Conservation (phyloP, 192 early-diverging fungal species). For the Podila horticola region DNA sequence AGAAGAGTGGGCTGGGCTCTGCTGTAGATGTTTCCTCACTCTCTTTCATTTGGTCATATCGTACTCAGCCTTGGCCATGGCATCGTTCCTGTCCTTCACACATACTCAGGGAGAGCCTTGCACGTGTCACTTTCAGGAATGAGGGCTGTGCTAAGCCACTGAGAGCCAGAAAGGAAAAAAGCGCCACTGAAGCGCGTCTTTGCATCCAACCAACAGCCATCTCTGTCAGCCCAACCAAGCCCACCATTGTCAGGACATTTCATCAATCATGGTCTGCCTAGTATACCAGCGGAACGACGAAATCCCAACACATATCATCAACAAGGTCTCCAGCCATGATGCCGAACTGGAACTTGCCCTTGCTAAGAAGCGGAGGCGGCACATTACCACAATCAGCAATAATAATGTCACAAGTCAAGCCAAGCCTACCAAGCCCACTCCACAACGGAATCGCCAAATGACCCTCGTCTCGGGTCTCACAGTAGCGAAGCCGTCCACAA, state of each 20-base stretch:
- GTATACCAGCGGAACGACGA: constrained; percentile 52
- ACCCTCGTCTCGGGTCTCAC: too few species aligned
- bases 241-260: background rate
- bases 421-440: background rate
- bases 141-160: too few species aligned
- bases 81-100: too few species aligned
- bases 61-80: background rate
- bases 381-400: background rate
- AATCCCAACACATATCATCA: constrained; percentile 56
- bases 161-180: too few species aligned
- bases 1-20: too few species aligned
- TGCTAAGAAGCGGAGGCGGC: constrained; percentile 22
- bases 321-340: constrained; percentile 26
- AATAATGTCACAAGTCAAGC: background rate
- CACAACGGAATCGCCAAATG: background rate
- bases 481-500: too few species aligned
- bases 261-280: constrained; percentile 15
- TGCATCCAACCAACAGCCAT: background rate
- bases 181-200: too few species aligned
- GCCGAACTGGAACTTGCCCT: constrained; percentile 47
- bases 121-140: too few species aligned
- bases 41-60: background rate
- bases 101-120: too few species aligned
- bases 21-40: background rate
- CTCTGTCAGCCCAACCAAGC: background rate